Evolutionary conservation across 1,284 basidiomycete genomes (phyloP).

Genomic region (Taiwanofungus camphoratus): DNA sequence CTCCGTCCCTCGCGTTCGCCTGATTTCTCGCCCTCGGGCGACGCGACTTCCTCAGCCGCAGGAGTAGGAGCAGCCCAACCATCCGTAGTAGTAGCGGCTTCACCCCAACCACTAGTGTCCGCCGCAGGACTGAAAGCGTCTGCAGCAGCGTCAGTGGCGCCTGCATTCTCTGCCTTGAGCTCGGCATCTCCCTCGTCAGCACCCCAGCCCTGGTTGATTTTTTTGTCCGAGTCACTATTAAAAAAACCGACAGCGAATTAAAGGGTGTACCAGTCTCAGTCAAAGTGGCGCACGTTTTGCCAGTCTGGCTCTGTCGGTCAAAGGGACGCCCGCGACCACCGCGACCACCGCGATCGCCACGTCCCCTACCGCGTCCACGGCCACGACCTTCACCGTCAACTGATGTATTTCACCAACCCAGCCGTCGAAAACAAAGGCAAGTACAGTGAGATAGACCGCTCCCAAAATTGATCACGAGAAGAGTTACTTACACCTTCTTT

Average conservation of each 20-base stretch:
- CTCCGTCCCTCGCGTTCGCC: slow-evolving; percentile 38
- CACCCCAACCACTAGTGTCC: slow-evolving; percentile 39
- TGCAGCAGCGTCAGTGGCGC: slow-evolving; percentile 37
- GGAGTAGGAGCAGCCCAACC: slow-evolving; percentile 34
- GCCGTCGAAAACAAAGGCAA: slow-evolving; percentile 2
- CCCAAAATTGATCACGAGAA: slow-evolving; percentile 7
- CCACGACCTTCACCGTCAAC: slow-evolving; percentile 50
- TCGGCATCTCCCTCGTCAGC: slow-evolving; percentile 79
- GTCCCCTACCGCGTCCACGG: slow-evolving; percentile 38
- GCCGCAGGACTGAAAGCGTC: slow-evolving; percentile 22
- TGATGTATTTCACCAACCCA: slow-evolving; percentile 22
- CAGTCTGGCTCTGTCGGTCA: slow-evolving; percentile 81
- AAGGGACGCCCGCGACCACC: slow-evolving; percentile 65
- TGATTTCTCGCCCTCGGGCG: slow-evolving; percentile 30
- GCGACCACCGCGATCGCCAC: slow-evolving; percentile 41
- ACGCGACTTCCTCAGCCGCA: slow-evolving; percentile 28
- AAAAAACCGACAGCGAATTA: slow-evolving; percentile 3
- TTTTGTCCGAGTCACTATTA: slow-evolving; percentile 84
- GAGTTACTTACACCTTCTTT: slow-evolving; percentile 49
- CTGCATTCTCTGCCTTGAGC: slow-evolving; percentile 65
- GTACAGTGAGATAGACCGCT: slow-evolving; percentile 4
- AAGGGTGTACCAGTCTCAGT: background rate
- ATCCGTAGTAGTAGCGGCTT: slow-evolving; percentile 27
- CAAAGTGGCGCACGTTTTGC: slow-evolving; percentile 54
- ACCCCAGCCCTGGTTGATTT: slow-evolving; percentile 88